Conservation (phyloP, 2,329 filamentous ascomycete genomes). For the Hymenoscyphus linearis region DNA sequence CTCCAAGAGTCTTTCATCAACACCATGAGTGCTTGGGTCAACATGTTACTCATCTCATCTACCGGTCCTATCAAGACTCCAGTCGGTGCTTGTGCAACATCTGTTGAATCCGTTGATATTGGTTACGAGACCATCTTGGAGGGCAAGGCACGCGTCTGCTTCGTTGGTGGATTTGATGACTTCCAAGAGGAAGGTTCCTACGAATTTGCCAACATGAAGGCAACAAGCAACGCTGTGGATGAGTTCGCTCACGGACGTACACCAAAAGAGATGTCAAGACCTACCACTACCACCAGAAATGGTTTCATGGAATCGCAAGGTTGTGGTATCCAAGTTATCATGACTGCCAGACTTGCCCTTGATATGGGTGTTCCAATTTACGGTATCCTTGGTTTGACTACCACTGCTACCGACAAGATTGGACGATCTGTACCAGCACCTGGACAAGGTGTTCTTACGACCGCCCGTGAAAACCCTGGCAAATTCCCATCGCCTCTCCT, state of each 20-base stretch:
- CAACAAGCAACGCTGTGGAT: slow-evolving; percentile 95
- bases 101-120: slow-evolving; percentile 95
- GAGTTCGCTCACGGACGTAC: slow-evolving; percentile 95
- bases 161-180: slow-evolving; percentile 98
- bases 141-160: slow-evolving; percentile 94
- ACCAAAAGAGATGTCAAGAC: slow-evolving; percentile 94
- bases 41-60: slow-evolving; percentile 96
- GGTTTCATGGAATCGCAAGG: slow-evolving; percentile 99
- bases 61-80: slow-evolving; percentile 98
- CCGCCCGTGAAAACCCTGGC: slow-evolving; percentile 81
- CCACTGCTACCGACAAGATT: slow-evolving; percentile 98
- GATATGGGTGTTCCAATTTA: slow-evolving; percentile 99
- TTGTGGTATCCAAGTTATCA: slow-evolving; percentile 96
- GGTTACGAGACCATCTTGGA: slow-evolving; percentile 98
- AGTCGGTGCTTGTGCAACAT: slow-evolving; percentile 93
- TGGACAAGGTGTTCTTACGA: slow-evolving; percentile 93
- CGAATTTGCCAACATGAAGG: slow-evolving; percentile 99
- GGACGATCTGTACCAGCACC: slow-evolving; percentile 94
- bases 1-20: slow-evolving; percentile 99
- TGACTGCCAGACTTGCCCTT: slow-evolving; percentile 91
- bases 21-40: slow-evolving; percentile 99
- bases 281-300: slow-evolving; percentile 91
- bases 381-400: slow-evolving; percentile 86
- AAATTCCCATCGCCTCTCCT: slow-evolving; percentile 94
- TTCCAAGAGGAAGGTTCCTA: slow-evolving; percentile 99